Evolutionary conservation across 2,329 filamentous ascomycete species (phyloP), one percentile per base, ranked within the genome.

Genomic region (Pseudogymnoascus sp.): DNA sequence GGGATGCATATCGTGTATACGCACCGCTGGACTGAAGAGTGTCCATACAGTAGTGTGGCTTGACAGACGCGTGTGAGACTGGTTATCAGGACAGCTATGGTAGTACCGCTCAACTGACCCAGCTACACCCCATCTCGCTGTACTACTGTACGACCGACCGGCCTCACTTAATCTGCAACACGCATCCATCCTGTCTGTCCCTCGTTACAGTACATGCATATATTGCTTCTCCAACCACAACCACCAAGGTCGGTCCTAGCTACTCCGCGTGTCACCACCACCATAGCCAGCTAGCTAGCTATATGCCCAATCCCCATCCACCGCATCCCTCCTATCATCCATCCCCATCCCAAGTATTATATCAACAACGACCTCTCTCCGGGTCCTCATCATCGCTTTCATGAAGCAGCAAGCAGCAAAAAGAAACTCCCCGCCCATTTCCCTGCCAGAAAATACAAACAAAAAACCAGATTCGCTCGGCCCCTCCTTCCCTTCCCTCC

Each of bases 201-300:
- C 47, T 31, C 47, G 47, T 53, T 53, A 31, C 47, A 53, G 47
- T 53, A 53, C 47, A 53, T 53, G 47, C 47, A 53, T 53, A 53
- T 53, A 53, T 53, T 53, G 47, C 47, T 53, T 53, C 26, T 29
- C 47, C 26, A 6, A 29, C 26, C 26, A 29, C 26, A 24, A 10
- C 10, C 24, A 29, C 19, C 47, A 13, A 11, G 13, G 44, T 50
- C 21, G 21, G 47, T 53, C 7, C 47, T 53, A 53, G 24, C 47
- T 53, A 53, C 26, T 16, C 47, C 26, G 24, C 7, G 14, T 53
- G 14, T 13, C 14, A 50, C 21, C 21, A 50, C 11, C 40, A 5
- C 3, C 38, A 38, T 16, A 2, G 5, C 24, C 24, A 26, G 24
- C 24, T 26, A 26, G 24, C 24, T 26, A 35, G 35, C 35, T 21